A percentile compares a stretch with the other conserved stretches of the same genome.
Conservation (phyloP, 1,284 basidiomycete species). For the Rhodotorula sp. region DNA sequence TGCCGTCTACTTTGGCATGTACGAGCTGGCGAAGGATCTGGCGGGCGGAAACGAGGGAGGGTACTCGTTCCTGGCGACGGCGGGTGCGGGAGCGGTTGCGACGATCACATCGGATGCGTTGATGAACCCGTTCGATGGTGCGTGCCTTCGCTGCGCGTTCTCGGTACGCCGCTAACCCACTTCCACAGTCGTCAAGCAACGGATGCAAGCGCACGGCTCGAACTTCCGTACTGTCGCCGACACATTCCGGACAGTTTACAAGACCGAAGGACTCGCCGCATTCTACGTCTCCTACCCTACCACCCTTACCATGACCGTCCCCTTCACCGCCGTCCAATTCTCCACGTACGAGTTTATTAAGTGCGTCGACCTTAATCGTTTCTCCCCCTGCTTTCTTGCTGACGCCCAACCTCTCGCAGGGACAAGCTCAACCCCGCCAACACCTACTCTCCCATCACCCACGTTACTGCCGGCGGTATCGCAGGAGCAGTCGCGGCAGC, state of each 20-base stretch:
- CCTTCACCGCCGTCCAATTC: slow-evolving; percentile 97
- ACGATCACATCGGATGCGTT: slow-evolving; percentile 94
- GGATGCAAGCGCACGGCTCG: slow-evolving; percentile 96
- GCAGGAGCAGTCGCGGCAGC: slow-evolving; percentile 93
- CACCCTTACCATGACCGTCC: slow-evolving; percentile 92
- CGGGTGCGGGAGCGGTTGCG: slow-evolving; percentile 88
- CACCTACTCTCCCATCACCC: slow-evolving; percentile 84
- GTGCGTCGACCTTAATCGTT: slow-evolving; percentile 6
- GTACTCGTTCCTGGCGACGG: slow-evolving; percentile 78
- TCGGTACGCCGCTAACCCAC: not conserved
- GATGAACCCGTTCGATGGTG: slow-evolving; percentile 99
- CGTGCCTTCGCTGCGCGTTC: slow-evolving; percentile 43
- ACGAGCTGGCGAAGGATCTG: slow-evolving; percentile 91
- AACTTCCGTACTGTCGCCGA: slow-evolving; percentile 77
- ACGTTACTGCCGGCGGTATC: slow-evolving; percentile 85
- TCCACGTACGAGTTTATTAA: slow-evolving; percentile 95
- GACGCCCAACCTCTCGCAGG: slow-evolving; percentile 28
- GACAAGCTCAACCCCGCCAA: slow-evolving; percentile 78
- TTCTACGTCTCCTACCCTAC: slow-evolving; percentile 99
- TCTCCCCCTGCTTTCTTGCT: too few relatives aligned
- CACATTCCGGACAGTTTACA: slow-evolving; percentile 80
- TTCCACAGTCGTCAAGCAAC: slow-evolving; percentile 87
- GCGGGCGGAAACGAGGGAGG: slow-evolving; percentile 80
- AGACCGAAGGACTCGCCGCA: slow-evolving; percentile 78
- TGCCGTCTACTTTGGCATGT: slow-evolving; percentile 94